A percentile compares a stretch with the other conserved stretches of the same genome.
These are phyloP conservation scores for Pichia phayaonensis DNA, from an alignment of 805 yeast species.

Conservation along the genomic window DNA sequence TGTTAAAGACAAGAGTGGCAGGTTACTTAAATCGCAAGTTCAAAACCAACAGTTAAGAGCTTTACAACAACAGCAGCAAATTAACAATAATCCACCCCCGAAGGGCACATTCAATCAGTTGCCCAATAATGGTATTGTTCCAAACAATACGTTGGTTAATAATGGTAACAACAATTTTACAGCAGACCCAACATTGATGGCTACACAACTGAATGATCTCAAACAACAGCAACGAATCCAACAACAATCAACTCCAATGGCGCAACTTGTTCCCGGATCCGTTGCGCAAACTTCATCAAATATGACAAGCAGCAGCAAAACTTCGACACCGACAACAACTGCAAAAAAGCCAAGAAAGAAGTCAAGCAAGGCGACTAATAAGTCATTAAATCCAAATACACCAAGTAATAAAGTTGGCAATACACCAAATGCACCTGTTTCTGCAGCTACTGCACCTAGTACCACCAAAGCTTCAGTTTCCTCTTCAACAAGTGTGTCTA, in stretches of 20 bases:
- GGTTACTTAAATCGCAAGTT: slow-evolving; percentile 24
- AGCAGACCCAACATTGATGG: neutral
- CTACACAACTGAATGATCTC: neutral
- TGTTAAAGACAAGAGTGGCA: slow-evolving; percentile 49
- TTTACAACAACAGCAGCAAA: slow-evolving; percentile 14
- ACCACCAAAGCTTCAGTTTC: slow-evolving; percentile 4
- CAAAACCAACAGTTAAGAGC: slow-evolving; percentile 20
- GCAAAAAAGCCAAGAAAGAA: neutral
- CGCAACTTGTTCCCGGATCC: neutral
- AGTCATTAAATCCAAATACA: neutral
- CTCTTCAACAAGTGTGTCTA: slow-evolving; percentile 7
- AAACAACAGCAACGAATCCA: neutral
- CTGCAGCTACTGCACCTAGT: slow-evolving; percentile 6
- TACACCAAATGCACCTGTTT: neutral
- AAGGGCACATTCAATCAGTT: slow-evolving; percentile 12
- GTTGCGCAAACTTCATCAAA: neutral
- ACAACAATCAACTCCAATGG: neutral
- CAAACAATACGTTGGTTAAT: neutral
- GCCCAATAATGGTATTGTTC: neutral
- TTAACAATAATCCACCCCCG: slow-evolving; percentile 1
- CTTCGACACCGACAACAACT: neutral
- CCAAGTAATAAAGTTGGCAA: neutral
- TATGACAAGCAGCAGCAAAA: neutral
- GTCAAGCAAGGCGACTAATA: neutral
- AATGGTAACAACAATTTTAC: neutral